Evolutionary conservation across 2,329 filamentous ascomycete species (phyloP).

Genomic region (Ascochyta fabae): DNA sequence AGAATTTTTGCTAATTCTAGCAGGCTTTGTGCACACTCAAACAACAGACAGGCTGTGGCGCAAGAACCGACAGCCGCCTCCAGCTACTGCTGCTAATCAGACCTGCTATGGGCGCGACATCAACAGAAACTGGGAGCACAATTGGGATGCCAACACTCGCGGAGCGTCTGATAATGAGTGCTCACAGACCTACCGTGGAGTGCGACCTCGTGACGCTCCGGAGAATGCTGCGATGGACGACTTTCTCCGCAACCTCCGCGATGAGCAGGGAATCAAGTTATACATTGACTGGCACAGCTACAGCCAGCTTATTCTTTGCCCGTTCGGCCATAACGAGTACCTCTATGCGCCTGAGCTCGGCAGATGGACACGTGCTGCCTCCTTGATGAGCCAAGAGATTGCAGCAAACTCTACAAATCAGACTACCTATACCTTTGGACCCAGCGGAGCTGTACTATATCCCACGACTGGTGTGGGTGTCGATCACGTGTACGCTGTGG

Average conservation of each 20-base stretch:
- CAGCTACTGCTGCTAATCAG: constrained; percentile 32
- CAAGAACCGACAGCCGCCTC: constrained; percentile 42
- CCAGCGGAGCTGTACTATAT: constrained; percentile 65
- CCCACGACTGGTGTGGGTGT: constrained; percentile 55
- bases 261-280: constrained; percentile 59
- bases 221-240: constrained; percentile 51
- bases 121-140: constrained; percentile 45
- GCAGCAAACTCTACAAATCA: constrained; percentile 46
- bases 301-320: constrained; percentile 65
- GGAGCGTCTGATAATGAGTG: constrained; percentile 43
- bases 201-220: constrained; percentile 36
- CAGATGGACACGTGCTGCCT: constrained; percentile 58
- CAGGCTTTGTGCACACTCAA: constrained; percentile 45
- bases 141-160: constrained; percentile 36
- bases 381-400: constrained; percentile 58
- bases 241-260: constrained; percentile 53
- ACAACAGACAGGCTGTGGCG: constrained; percentile 47
- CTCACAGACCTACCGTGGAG: constrained; percentile 40
- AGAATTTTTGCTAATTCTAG: not conserved
- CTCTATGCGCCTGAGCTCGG: constrained; percentile 55
- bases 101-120: constrained; percentile 43
- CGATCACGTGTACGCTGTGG: constrained; percentile 53
- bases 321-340: constrained; percentile 65
- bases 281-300: constrained; percentile 71
- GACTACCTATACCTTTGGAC: constrained; percentile 52